phyloP scores from a whole-genome alignment of 2,329 filamentous ascomycete species.

The Talaromyces sp. region DNA sequence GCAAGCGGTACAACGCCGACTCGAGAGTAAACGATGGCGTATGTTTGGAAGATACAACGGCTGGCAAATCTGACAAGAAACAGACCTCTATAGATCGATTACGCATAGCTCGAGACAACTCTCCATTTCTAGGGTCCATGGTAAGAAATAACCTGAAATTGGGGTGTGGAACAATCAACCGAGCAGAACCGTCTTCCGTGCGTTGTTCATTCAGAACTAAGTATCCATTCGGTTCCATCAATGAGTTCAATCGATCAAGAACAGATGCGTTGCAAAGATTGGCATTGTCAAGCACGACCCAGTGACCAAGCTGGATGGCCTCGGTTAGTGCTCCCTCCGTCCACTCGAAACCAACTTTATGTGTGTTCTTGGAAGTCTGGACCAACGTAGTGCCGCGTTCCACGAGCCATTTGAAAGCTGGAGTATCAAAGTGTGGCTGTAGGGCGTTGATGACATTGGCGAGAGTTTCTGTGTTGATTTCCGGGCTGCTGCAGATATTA shows the following conservation, averaged over 20 bases:
- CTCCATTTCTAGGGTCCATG: constrained; percentile 86
- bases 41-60: constrained; percentile 20
- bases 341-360: constrained; percentile 89
- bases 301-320: constrained; percentile 79
- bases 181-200: constrained; percentile 74
- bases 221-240: constrained; percentile 85
- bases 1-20: constrained; percentile 42
- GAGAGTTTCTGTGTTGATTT: constrained; percentile 33
- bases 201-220: constrained; percentile 93
- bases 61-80: constrained; percentile 53
- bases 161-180: constrained; percentile 75
- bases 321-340: constrained; percentile 88
- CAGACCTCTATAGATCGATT: constrained; percentile 92
- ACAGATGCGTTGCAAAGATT: constrained; percentile 96
- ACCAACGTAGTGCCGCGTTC: constrained; percentile 53
- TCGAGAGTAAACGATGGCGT: constrained; percentile 40
- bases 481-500: constrained; percentile 31
- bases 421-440: constrained; percentile 44
- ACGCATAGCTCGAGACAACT: constrained; percentile 92
- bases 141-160: constrained; percentile 92
- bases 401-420: constrained; percentile 51
- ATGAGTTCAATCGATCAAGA: constrained; percentile 86
- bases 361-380: constrained; percentile 56
- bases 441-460: constrained; percentile 36
- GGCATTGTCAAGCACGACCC: constrained; percentile 94